Percentiles rank a stretch among this genome's conserved stretches.
Conservation (phyloP, 108 stramenopile genomes). For the Fragilaria radians region DNA sequence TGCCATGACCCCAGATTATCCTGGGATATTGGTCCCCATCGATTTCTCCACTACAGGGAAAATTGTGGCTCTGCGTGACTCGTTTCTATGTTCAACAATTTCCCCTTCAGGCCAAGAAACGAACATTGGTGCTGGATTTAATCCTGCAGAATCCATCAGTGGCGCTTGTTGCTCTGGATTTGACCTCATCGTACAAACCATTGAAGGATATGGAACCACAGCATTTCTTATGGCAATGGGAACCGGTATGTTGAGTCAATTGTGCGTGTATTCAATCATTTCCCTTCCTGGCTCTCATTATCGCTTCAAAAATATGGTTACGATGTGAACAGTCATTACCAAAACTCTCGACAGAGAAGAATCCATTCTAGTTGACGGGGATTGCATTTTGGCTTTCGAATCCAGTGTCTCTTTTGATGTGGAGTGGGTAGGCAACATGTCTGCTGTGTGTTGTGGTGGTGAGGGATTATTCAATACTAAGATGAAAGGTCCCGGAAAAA, state of each 20-base stretch:
- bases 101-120: constrained; percentile 18
- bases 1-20: constrained; percentile 43
- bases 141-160: constrained; percentile 25
- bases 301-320: neutral
- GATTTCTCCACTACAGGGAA: constrained; percentile 27
- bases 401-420: constrained; percentile 36
- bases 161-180: constrained; percentile 46
- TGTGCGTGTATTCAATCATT: neutral
- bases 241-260: constrained; percentile 10
- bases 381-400: constrained; percentile 38
- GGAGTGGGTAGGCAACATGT: constrained; percentile 28
- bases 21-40: constrained; percentile 48
- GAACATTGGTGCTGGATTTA: constrained; percentile 36
- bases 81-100: constrained; percentile 41
- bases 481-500: constrained; percentile 39
- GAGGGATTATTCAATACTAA: constrained; percentile 52
- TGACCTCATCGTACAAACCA: constrained; percentile 45
- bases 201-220: constrained; percentile 30
- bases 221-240: constrained; percentile 61
- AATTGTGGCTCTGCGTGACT: constrained; percentile 34
- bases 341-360: constrained; percentile 29
- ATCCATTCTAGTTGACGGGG: constrained; percentile 35
- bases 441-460: constrained; percentile 43
- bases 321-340: constrained; percentile 5
- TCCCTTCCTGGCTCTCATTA: neutral